These are phyloP conservation scores for Verticillium zaregamsianum DNA, from an alignment of 2,329 filamentous ascomycete species.

Conservation along the genomic window DNA sequence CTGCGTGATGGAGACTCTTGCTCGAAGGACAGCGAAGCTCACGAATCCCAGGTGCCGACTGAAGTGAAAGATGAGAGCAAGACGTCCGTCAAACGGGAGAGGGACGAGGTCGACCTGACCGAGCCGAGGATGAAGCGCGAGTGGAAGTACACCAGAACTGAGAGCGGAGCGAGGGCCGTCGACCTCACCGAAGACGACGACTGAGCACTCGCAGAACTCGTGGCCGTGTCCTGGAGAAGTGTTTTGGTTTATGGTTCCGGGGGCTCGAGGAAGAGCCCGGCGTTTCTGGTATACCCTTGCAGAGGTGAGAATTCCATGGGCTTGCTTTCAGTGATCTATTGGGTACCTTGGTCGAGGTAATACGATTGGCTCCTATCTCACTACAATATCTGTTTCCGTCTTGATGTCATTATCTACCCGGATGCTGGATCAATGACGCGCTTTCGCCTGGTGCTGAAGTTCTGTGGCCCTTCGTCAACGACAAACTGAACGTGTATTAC, in stretches of 20 bases:
- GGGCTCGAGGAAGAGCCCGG: too few species aligned
- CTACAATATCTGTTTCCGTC: too few species aligned
- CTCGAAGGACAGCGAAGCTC: too few species aligned
- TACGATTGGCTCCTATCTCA: too few species aligned
- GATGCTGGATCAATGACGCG: too few species aligned
- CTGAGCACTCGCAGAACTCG: background rate
- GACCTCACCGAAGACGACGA: constrained; percentile 14
- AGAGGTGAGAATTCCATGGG: background rate
- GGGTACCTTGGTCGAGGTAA: too few species aligned
- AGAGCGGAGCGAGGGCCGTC: constrained; percentile 7
- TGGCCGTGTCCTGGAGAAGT: background rate
- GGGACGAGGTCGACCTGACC: constrained; percentile 10
- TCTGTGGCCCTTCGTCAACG: too few species aligned
- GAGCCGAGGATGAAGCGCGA: constrained; percentile 6
- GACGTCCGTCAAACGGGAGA: constrained; percentile 6
- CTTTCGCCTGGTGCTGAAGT: too few species aligned
- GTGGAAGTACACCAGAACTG: constrained; percentile 12
- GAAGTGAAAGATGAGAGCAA: background rate
- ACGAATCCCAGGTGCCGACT: background rate
- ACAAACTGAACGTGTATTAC: too few species aligned
- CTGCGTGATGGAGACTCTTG: background rate
- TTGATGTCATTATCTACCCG: too few species aligned
- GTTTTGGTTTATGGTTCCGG: background rate
- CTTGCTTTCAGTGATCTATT: background rate
- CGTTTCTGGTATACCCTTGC: background rate